phyloP scores from a whole-genome alignment of 352 stramenopile genomes.

The Peronospora farinosa region DNA sequence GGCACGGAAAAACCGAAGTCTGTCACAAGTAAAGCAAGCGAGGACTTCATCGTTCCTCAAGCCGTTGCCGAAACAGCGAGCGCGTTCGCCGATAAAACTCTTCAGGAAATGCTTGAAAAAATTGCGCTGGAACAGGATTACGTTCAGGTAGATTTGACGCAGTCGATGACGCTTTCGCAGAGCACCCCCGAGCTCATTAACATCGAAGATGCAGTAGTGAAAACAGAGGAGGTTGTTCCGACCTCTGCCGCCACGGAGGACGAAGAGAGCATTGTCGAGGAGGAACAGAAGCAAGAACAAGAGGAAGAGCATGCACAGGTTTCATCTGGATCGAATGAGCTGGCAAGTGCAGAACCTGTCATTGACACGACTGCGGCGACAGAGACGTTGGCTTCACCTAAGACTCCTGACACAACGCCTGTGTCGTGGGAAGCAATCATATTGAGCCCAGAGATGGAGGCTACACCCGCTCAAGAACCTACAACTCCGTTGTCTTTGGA shows the following conservation, averaged over 20 bases:
- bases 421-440: slow-evolving; percentile 21
- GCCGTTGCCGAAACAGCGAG: slow-evolving; percentile 32
- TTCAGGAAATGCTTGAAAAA: slow-evolving; percentile 44
- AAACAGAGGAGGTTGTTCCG: slow-evolving; percentile 11
- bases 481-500: slow-evolving; percentile 16
- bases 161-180: slow-evolving; percentile 31
- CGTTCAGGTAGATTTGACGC: slow-evolving; percentile 60
- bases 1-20: slow-evolving; percentile 15
- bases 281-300: slow-evolving; percentile 18
- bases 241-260: slow-evolving; percentile 17
- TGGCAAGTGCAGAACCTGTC: slow-evolving; percentile 5
- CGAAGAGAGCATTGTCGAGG: slow-evolving; percentile 20
- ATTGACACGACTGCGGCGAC: neutral
- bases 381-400: slow-evolving; percentile 15
- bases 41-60: slow-evolving; percentile 30
- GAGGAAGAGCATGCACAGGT: slow-evolving; percentile 11
- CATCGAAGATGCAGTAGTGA: slow-evolving; percentile 20
- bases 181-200: slow-evolving; percentile 27
- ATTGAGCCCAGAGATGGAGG: slow-evolving; percentile 18
- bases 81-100: slow-evolving; percentile 37
- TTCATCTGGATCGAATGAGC: slow-evolving; percentile 1
- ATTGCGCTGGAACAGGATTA: slow-evolving; percentile 52
- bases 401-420: slow-evolving; percentile 4
- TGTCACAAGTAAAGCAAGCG: slow-evolving; percentile 19
- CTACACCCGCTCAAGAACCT: slow-evolving; percentile 10